Conservation (phyloP, 306 rosid species). For the Glycine soja region DNA sequence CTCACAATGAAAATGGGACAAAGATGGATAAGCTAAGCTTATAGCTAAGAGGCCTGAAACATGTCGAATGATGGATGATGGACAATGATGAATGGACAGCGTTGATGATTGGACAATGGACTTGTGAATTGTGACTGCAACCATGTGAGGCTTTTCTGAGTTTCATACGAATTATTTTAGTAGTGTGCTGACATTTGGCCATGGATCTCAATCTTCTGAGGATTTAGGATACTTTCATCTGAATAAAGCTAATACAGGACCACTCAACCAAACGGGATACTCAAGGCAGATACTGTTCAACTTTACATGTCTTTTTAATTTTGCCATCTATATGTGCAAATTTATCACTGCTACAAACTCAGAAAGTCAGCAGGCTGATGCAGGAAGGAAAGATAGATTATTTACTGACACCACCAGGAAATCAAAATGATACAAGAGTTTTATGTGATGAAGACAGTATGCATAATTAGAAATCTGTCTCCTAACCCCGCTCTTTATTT, state of each 20-base stretch:
- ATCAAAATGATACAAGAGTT: conserved; percentile 39
- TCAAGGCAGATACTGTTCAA: conserved; percentile 30
- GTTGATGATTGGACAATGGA: conserved; percentile 31
- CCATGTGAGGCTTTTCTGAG: conserved; percentile 49
- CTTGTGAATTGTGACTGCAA: conserved; percentile 33
- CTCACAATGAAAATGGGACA: conserved; percentile 1
- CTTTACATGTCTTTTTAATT: conserved; percentile 49
- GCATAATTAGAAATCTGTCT: conserved; percentile 39
- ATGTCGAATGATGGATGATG: not conserved
- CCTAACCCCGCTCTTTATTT: conserved; percentile 37
- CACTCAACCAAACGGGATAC: conserved; percentile 41
- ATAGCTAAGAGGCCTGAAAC: conserved; percentile 21
- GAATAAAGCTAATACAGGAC: conserved; percentile 32
- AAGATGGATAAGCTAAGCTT: not conserved
- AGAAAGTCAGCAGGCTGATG: conserved; percentile 48
- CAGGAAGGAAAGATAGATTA: conserved; percentile 16
- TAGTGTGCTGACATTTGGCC: conserved; percentile 6
- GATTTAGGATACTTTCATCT: conserved; percentile 33
- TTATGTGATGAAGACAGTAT: conserved; percentile 41
- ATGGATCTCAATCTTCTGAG: conserved; percentile 38
- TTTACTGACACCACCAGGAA: conserved; percentile 54
- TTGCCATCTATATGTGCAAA: conserved; percentile 39
- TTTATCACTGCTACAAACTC: conserved; percentile 44
- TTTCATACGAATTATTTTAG: conserved; percentile 27
- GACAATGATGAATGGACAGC: conserved; percentile 39